Evolutionary conservation across 1,139 yeast genomes (phyloP).

Genomic region (Fermentozyma sake): DNA sequence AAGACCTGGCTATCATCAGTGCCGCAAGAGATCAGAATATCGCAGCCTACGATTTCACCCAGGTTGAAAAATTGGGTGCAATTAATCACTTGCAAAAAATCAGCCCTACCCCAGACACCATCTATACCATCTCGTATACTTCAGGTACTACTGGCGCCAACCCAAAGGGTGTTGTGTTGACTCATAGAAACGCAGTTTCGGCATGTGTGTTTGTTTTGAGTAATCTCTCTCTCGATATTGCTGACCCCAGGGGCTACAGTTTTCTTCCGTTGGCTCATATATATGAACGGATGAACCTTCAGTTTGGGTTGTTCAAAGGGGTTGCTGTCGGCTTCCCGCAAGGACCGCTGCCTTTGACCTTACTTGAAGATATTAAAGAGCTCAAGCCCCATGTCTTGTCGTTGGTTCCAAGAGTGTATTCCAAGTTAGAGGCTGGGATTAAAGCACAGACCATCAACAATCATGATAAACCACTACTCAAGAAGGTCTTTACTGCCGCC

Average conservation of each 20-base stretch:
- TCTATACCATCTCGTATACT: conserved; percentile 27
- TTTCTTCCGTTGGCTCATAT: conserved; percentile 72
- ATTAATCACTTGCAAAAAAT: conserved; percentile 15
- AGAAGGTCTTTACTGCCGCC: conserved; percentile 24
- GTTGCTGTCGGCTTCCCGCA: conserved; percentile 40
- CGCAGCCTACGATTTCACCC: conserved; percentile 27
- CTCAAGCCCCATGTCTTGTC: conserved; percentile 27
- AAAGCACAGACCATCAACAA: conserved; percentile 27
- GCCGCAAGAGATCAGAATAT: conserved; percentile 21
- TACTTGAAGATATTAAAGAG: conserved; percentile 33
- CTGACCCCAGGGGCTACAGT: conserved; percentile 9
- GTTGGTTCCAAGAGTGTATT: conserved; percentile 20
- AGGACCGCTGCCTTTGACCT: conserved; percentile 30
- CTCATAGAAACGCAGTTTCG: conserved; percentile 26
- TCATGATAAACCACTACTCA: conserved; percentile 31
- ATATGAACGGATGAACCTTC: conserved; percentile 43
- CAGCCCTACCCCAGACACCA: conserved; percentile 19
- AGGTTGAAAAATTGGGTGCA: conserved; percentile 24
- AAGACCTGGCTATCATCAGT: conserved; percentile 10
- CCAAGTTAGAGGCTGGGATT: conserved; percentile 20
- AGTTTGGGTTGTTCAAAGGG: conserved; percentile 25
- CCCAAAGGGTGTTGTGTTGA: conserved; percentile 37
- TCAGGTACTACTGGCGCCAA: conserved; percentile 36
- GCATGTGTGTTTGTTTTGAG: conserved; percentile 17
- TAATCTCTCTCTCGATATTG: conserved; percentile 9